Conservation (phyloP, 768 basidiomycete genomes). For the Mycena vulgaris region DNA sequence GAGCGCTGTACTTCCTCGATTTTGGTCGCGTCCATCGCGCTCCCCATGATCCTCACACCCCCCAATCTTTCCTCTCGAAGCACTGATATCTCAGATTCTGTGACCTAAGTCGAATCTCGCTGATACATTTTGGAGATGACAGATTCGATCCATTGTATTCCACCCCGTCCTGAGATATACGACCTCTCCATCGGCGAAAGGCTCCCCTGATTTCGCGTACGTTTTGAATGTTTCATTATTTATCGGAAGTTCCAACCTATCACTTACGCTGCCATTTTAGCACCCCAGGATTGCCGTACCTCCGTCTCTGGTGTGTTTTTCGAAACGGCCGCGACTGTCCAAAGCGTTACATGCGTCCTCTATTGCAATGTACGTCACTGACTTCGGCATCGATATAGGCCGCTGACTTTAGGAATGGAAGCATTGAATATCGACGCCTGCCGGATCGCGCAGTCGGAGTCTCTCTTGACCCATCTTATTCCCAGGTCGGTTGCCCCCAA, state of each 20-base stretch:
- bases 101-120: not conserved
- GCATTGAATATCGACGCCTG: not conserved
- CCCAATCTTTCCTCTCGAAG: not conserved
- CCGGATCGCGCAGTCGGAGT: not conserved
- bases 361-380: not conserved
- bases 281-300: not conserved
- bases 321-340: not conserved
- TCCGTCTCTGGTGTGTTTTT: not conserved
- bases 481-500: too few species aligned
- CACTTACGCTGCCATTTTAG: not conserved
- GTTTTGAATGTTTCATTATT: not conserved
- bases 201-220: not conserved
- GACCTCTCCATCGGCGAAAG: not conserved
- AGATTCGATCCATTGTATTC: not conserved
- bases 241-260: not conserved
- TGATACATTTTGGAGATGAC: not conserved
- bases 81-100: not conserved
- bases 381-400: not conserved
- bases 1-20: not conserved
- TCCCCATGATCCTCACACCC: not conserved
- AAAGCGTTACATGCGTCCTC: not conserved
- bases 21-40: not conserved
- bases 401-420: not conserved
- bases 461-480: not conserved
- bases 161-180: not conserved